Conservation (phyloP, 2,329 filamentous ascomycete species). For the Fusarium piperis region DNA sequence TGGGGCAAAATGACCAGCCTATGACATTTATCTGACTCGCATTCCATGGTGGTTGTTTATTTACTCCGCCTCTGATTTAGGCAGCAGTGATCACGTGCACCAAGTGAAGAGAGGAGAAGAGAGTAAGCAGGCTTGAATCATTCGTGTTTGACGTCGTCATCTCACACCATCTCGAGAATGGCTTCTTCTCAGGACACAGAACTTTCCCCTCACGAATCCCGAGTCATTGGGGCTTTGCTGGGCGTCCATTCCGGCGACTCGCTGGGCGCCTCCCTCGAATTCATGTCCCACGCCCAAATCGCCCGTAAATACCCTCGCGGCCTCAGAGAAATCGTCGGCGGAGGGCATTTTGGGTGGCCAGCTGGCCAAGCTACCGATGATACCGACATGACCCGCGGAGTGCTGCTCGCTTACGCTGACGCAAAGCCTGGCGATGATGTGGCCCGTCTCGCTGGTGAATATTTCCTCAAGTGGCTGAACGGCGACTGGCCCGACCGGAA, state of each 20-base stretch:
- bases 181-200: neutral
- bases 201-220: constrained; percentile 37
- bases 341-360: constrained; percentile 55
- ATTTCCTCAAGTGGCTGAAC: constrained; percentile 54
- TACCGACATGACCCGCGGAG: constrained; percentile 57
- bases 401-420: constrained; percentile 55
- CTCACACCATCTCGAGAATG: constrained; percentile 6
- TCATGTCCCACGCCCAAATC: constrained; percentile 48
- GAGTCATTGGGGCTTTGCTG: constrained; percentile 55
- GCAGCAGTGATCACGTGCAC: neutral
- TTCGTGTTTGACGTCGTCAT: neutral
- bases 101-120: neutral
- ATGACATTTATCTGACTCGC: neutral
- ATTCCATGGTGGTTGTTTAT: neutral
- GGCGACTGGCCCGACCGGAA: constrained; percentile 55
- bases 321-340: constrained; percentile 55
- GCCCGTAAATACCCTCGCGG: constrained; percentile 48
- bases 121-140: neutral
- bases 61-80: neutral
- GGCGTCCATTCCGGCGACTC: constrained; percentile 59
- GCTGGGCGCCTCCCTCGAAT: constrained; percentile 58
- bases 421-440: constrained; percentile 40
- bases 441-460: constrained; percentile 46
- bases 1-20: neutral
- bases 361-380: constrained; percentile 59